Evolutionary conservation across 2,329 filamentous ascomycete genomes (phyloP).

Genomic region (Trichoderma sp.): DNA sequence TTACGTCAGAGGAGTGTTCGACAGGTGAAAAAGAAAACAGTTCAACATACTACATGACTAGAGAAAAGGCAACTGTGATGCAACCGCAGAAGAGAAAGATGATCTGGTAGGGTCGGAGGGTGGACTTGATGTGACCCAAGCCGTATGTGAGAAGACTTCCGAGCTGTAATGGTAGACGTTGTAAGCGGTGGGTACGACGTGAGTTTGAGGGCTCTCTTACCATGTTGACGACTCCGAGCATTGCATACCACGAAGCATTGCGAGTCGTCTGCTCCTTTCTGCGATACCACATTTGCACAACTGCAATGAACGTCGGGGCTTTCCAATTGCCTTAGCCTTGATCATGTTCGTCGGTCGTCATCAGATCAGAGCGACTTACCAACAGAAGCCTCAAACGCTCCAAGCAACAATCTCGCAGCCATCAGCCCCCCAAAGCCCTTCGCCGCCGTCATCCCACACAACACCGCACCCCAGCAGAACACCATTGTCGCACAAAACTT

Average conservation of each 20-base stretch:
- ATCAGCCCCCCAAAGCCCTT: slow-evolving; percentile 51
- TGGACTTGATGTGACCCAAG: slow-evolving; percentile 38
- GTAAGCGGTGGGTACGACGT: neutral
- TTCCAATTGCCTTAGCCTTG: neutral
- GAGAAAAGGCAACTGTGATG: slow-evolving; percentile 50
- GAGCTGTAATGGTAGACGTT: slow-evolving; percentile 25
- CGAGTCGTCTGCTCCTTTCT: slow-evolving; percentile 41
- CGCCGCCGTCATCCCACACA: slow-evolving; percentile 55
- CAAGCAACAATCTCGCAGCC: slow-evolving; percentile 49
- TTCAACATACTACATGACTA: slow-evolving; percentile 49
- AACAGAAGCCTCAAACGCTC: slow-evolving; percentile 52
- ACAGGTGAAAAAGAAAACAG: neutral
- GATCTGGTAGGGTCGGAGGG: slow-evolving; percentile 46
- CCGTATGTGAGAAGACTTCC: slow-evolving; percentile 40
- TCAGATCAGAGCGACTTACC: slow-evolving; percentile 29
- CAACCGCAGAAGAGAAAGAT: slow-evolving; percentile 43
- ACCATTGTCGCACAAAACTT: slow-evolving; percentile 56
- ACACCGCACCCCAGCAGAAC: slow-evolving; percentile 55
- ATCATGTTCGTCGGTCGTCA: neutral
- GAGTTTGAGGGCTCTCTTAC: slow-evolving; percentile 26
- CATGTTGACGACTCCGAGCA: slow-evolving; percentile 40
- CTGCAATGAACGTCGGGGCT: slow-evolving; percentile 39
- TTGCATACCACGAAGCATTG: slow-evolving; percentile 40
- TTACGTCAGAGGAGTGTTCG: slow-evolving; percentile 35
- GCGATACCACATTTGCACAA: slow-evolving; percentile 44